Conservation (phyloP, 2,329 filamentous ascomycete genomes). For the Pseudogymnoascus sp. region DNA sequence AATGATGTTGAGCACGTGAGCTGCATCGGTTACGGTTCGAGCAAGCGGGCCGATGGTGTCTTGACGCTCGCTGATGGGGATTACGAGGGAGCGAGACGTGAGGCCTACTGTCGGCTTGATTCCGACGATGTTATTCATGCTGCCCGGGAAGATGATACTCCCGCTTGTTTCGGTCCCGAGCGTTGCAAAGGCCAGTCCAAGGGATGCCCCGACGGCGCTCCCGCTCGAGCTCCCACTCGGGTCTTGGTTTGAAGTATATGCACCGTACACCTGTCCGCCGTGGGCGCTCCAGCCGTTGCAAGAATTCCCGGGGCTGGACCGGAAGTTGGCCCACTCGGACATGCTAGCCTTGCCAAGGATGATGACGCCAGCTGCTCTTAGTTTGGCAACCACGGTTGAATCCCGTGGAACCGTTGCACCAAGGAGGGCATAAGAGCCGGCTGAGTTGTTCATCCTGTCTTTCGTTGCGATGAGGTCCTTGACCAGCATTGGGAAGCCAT, state of each 20-base stretch:
- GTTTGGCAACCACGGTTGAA: constrained; percentile 20
- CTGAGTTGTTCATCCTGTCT: constrained; percentile 46
- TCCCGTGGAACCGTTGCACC: constrained; percentile 21
- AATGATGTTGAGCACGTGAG: constrained; percentile 54
- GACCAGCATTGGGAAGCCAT: constrained; percentile 52
- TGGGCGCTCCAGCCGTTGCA: constrained; percentile 57
- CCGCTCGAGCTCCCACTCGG: constrained; percentile 55
- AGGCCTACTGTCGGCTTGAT: constrained; percentile 60
- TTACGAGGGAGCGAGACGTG: constrained; percentile 51
- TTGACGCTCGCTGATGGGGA: constrained; percentile 56
- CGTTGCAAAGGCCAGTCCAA: constrained; percentile 50
- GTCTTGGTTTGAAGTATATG: constrained; percentile 54
- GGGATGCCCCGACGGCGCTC: constrained; percentile 49
- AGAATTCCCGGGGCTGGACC: constrained; percentile 41
- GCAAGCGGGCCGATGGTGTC: constrained; percentile 60
- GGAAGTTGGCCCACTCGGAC: constrained; percentile 49
- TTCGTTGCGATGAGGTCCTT: constrained; percentile 54
- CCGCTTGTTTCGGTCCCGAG: constrained; percentile 59
- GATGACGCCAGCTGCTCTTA: constrained; percentile 21
- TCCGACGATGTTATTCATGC: constrained; percentile 52
- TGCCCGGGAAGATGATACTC: constrained; percentile 49
- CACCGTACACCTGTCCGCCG: constrained; percentile 53
- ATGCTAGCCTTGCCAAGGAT: constrained; percentile 35
- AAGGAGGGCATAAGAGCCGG: constrained; percentile 21
- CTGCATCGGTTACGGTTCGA: constrained; percentile 57